Percentiles rank a stretch among this genome's conserved stretches.
These are phyloP conservation scores for Microglena sp. DNA, from an alignment of 139 green algal species.

Conservation along the genomic window DNA sequence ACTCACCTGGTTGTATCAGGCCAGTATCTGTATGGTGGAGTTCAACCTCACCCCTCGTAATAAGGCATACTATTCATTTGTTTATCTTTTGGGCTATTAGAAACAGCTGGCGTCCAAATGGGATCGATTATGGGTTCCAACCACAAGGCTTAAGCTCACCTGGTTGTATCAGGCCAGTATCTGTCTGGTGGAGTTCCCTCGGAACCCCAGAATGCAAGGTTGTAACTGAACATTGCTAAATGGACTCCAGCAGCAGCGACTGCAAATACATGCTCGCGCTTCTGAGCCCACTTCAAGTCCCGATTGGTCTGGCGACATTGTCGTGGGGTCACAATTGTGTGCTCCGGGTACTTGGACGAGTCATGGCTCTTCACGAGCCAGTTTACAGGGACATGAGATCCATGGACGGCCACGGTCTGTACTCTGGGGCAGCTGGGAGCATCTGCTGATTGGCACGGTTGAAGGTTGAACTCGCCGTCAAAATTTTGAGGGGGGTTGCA, in stretches of 20 bases:
- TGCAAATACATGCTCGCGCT: constrained; percentile 33
- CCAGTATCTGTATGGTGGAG: constrained; percentile 35
- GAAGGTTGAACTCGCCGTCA: no score
- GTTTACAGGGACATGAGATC: constrained; percentile 18
- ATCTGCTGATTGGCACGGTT: no score
- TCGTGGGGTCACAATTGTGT: constrained; percentile 10
- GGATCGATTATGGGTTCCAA: no score
- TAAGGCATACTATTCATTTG: no score
- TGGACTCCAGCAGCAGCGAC: constrained; percentile 34
- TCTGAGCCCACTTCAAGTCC: constrained; percentile 23
- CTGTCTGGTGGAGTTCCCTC: constrained; percentile 39
- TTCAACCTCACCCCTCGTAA: no score
- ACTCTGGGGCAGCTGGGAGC: not conserved
- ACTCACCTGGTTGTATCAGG: constrained; percentile 25
- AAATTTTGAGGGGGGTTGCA: no score
- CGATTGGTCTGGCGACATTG: constrained; percentile 15
- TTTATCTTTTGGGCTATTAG: no score
- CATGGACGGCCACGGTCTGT: constrained; percentile 13
- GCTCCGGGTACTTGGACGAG: constrained; percentile 11
- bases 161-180: constrained; percentile 27
- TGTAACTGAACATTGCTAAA: constrained; percentile 31
- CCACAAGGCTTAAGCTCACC: no score
- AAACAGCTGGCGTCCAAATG: no score
- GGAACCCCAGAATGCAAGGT: constrained; percentile 42
- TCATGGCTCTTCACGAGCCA: constrained; percentile 27